phyloP scores from a whole-genome alignment of 2,329 filamentous ascomycete genomes.

The Aspergillus fumigatus region DNA sequence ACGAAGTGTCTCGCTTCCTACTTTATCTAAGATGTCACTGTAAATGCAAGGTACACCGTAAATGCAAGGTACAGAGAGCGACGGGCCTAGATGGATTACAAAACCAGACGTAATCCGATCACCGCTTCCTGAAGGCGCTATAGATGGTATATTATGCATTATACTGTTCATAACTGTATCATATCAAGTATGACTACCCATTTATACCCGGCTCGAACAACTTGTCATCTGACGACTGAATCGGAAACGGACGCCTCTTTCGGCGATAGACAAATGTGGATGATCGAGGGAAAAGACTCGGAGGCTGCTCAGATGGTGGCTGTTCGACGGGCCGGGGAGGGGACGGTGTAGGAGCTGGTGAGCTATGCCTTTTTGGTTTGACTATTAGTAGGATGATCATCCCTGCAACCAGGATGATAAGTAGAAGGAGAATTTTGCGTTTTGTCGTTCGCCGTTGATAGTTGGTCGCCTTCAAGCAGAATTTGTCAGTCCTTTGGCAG shows the following conservation, averaged over 20 bases:
- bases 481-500: slow-evolving; percentile 1
- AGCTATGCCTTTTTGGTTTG: slow-evolving; percentile 60
- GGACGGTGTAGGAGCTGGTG: slow-evolving; percentile 17
- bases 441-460: slow-evolving; percentile 89
- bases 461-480: slow-evolving; percentile 57
- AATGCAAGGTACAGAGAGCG: not conserved
- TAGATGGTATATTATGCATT: not conserved
- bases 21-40: not conserved
- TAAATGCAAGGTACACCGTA: not conserved
- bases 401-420: slow-evolving; percentile 77
- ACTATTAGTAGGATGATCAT: slow-evolving; percentile 79
- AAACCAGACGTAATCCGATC: not conserved
- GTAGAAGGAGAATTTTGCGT: slow-evolving; percentile 85
- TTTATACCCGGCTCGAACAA: slow-evolving; percentile 35
- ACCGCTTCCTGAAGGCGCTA: not conserved
- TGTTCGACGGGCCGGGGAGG: slow-evolving; percentile 21
- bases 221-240: slow-evolving; percentile 23
- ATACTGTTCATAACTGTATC: slow-evolving; percentile 20
- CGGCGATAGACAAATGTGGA: slow-evolving; percentile 18
- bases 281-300: slow-evolving; percentile 14
- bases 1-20: not conserved
- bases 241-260: slow-evolving; percentile 19
- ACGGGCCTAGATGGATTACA: not conserved
- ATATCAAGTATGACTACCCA: slow-evolving; percentile 21
- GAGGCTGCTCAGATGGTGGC: slow-evolving; percentile 19